phyloP scores from a whole-genome alignment of 768 basidiomycete species.

The Boletus patriciae region DNA sequence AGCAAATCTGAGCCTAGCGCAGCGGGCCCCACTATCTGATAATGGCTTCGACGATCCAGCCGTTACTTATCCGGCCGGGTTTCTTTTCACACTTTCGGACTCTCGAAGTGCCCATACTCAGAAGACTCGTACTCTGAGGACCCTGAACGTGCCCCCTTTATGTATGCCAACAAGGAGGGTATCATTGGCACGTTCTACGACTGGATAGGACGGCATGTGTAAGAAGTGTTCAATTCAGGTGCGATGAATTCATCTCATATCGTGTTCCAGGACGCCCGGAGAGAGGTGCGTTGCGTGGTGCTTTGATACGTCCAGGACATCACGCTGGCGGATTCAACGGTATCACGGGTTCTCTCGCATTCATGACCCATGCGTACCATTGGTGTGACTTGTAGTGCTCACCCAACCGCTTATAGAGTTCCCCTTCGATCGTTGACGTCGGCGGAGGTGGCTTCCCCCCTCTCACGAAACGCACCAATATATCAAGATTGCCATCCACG shows the following conservation, averaged over 20 bases:
- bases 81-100: no score
- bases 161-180: conserved; percentile 21
- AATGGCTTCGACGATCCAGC: no score
- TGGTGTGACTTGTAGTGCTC: not conserved
- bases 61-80: no score
- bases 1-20: no score
- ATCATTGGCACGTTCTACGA: conserved; percentile 27
- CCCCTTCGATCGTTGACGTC: conserved; percentile 38
- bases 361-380: conserved; percentile 20
- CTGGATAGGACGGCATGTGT: conserved; percentile 24
- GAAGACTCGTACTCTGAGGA: conserved; percentile 14
- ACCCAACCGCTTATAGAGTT: conserved; percentile 22
- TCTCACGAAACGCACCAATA: conserved; percentile 28
- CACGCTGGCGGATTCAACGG: conserved; percentile 22
- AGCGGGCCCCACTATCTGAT: no score
- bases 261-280: conserved; percentile 12
- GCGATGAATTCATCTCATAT: not conserved
- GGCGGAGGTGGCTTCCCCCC: conserved; percentile 35
- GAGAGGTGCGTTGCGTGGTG: conserved; percentile 15
- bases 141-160: conserved; percentile 21
- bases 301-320: not conserved
- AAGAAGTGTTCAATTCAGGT: not conserved
- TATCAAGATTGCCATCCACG: conserved; percentile 35
- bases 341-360: conserved; percentile 28
- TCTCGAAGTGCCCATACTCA: no score